Conservation (phyloP, 352 stramenopile species). For the Phytophthora pinifolia region DNA sequence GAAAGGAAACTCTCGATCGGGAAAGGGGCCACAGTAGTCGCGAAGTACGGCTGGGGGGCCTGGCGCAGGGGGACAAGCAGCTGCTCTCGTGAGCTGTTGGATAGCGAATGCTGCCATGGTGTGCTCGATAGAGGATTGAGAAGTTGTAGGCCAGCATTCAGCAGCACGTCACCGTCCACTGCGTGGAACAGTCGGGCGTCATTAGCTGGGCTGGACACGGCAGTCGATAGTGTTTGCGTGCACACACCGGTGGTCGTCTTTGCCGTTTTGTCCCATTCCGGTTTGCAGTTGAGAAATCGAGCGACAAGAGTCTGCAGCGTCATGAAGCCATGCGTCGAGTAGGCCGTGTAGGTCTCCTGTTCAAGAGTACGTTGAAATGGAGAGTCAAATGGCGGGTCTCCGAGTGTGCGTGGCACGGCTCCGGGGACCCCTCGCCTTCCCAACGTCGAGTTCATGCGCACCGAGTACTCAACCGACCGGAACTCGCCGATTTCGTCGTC, state of each 20-base stretch:
- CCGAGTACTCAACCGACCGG: slow-evolving; percentile 56
- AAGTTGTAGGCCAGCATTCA: slow-evolving; percentile 19
- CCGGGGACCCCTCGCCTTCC: slow-evolving; percentile 19
- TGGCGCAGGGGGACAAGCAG: slow-evolving; percentile 44
- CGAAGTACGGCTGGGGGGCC: slow-evolving; percentile 47
- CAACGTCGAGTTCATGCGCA: slow-evolving; percentile 64
- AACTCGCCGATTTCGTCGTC: slow-evolving; percentile 43
- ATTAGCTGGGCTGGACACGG: slow-evolving; percentile 18
- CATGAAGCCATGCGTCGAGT: slow-evolving; percentile 56
- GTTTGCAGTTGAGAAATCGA: slow-evolving; percentile 61
- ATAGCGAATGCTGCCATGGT: slow-evolving; percentile 7
- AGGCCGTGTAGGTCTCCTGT: slow-evolving; percentile 39
- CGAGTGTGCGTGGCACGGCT: slow-evolving; percentile 42
- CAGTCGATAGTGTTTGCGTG: slow-evolving; percentile 39
- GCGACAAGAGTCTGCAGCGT: slow-evolving; percentile 65
- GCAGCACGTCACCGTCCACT: slow-evolving; percentile 36
- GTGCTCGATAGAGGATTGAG: neutral
- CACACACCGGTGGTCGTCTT: slow-evolving; percentile 46
- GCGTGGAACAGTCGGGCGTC: slow-evolving; percentile 31
- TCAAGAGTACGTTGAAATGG: slow-evolving; percentile 50
- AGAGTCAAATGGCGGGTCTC: slow-evolving; percentile 46
- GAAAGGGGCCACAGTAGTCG: slow-evolving; percentile 36
- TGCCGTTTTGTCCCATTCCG: slow-evolving; percentile 37
- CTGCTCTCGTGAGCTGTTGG: slow-evolving; percentile 17
- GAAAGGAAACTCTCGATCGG: slow-evolving; percentile 50